A percentile compares a stretch with the other conserved stretches of the same genome.
Evolutionary conservation across 208 protist genomes (phyloP).

Genomic region (Endotrypanum monterogeii): DNA sequence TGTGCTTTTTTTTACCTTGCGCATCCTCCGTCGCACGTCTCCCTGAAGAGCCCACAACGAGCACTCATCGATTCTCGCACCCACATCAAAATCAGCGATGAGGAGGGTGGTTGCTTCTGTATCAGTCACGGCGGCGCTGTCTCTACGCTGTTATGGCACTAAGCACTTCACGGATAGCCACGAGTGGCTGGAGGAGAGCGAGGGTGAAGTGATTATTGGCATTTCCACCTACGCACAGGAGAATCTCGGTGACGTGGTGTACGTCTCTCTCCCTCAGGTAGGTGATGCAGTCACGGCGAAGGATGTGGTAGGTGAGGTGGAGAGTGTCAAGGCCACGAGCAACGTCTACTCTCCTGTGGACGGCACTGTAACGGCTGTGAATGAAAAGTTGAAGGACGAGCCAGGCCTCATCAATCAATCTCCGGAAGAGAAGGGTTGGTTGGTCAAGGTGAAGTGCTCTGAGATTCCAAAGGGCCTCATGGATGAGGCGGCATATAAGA

Average conservation of each 20-base stretch:
- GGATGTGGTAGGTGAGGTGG: slow-evolving; percentile 85
- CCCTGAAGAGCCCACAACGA: background rate
- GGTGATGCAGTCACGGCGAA: slow-evolving; percentile 72
- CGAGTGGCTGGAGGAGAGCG: slow-evolving; percentile 85
- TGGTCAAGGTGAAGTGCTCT: slow-evolving; percentile 84
- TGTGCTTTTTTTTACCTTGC: background rate
- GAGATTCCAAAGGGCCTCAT: slow-evolving; percentile 79
- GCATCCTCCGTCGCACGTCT: too few species aligned
- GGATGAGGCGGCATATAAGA: slow-evolving; percentile 83
- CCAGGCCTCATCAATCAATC: slow-evolving; percentile 87
- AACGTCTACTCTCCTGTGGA: slow-evolving; percentile 88
- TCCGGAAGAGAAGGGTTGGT: slow-evolving; percentile 87
- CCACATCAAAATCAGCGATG: slow-evolving; percentile 36
- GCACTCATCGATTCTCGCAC: background rate
- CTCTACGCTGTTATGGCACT: slow-evolving; percentile 67
- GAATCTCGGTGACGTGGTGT: slow-evolving; percentile 91
- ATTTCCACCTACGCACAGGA: slow-evolving; percentile 90
- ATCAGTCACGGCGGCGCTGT: slow-evolving; percentile 30
- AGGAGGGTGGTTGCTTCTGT: slow-evolving; percentile 40
- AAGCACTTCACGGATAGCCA: slow-evolving; percentile 90
- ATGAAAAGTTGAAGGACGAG: slow-evolving; percentile 85
- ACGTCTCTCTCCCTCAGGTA: slow-evolving; percentile 89
- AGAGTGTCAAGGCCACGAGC: slow-evolving; percentile 93
- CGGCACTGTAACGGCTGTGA: slow-evolving; percentile 83
- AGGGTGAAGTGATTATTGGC: slow-evolving; percentile 75